A percentile compares a stretch with the other conserved stretches of the same genome.
phyloP scores from a whole-genome alignment of 495 filamentous ascomycete genomes.

The Umbilicaria muhlenbergii region DNA sequence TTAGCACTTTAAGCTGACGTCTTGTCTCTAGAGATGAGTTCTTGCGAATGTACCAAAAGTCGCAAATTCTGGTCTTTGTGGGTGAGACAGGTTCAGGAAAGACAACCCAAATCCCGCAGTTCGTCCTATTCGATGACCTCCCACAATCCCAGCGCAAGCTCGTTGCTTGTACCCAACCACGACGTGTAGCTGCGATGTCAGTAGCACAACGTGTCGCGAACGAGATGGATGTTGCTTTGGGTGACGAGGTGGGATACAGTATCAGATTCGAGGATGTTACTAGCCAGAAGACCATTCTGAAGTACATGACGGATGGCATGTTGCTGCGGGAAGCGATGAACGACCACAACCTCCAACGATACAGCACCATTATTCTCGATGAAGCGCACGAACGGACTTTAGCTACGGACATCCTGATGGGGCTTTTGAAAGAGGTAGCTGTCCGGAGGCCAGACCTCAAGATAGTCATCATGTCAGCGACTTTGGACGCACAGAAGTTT shows the following conservation, averaged over 20 bases:
- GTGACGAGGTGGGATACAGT: constrained; percentile 95
- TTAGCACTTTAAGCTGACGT: constrained; percentile 1
- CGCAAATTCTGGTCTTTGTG: constrained; percentile 93
- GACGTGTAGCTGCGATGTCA: constrained; percentile 97
- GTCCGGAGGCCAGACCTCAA: constrained; percentile 70
- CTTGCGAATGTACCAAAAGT: constrained; percentile 75
- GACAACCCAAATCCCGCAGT: constrained; percentile 97
- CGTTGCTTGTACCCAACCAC: constrained; percentile 94
- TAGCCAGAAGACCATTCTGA: constrained; percentile 75
- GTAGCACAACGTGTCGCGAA: constrained; percentile 96
- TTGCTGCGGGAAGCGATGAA: constrained; percentile 95
- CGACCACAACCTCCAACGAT: constrained; percentile 76
- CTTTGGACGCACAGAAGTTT: constrained; percentile 93
- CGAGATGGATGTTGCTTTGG: constrained; percentile 87
- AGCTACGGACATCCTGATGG: constrained; percentile 93
- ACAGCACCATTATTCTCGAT: constrained; percentile 97
- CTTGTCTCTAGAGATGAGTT: constrained; percentile 64
- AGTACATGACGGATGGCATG: constrained; percentile 99
- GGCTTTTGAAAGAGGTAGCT: constrained; percentile 75
- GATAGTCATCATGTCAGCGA: constrained; percentile 97
- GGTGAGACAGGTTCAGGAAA: constrained; percentile 99
- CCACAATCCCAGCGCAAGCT: constrained; percentile 73
- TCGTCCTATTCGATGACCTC: constrained; percentile 91
- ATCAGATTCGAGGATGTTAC: constrained; percentile 98
- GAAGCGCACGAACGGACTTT: constrained; percentile 95